Evolutionary conservation across 306 rosid species (phyloP).

Genomic region (Albizia julibrissin): DNA sequence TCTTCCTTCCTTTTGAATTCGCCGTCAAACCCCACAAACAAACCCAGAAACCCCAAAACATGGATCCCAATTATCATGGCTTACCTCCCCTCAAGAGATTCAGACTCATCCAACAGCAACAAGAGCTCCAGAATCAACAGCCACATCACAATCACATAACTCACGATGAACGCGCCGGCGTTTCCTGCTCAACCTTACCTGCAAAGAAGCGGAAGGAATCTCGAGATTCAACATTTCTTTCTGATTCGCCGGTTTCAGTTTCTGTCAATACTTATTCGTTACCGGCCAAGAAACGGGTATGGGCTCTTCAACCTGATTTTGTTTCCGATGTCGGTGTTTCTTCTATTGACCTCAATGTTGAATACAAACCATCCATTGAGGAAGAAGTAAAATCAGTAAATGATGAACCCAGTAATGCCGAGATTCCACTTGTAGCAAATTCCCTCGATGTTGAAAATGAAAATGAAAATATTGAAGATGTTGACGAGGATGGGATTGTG

Average conservation of each 20-base stretch:
- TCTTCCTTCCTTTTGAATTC: not conserved
- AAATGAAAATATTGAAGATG: slow-evolving; percentile 4
- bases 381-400: not conserved
- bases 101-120: slow-evolving; percentile 55
- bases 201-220: slow-evolving; percentile 76
- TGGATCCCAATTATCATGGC: slow-evolving; percentile 52
- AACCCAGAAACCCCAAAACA: slow-evolving; percentile 9
- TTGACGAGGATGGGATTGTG: slow-evolving; percentile 43
- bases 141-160: slow-evolving; percentile 16
- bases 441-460: not conserved
- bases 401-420: not conserved
- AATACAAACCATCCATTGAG: slow-evolving; percentile 41
- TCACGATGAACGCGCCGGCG: not conserved
- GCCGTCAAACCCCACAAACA: not conserved
- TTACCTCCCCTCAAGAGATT: slow-evolving; percentile 74
- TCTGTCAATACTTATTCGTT: slow-evolving; percentile 38
- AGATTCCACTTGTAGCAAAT: not conserved
- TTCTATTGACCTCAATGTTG: slow-evolving; percentile 61
- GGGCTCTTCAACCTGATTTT: slow-evolving; percentile 52
- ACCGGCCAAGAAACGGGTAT: slow-evolving; percentile 82
- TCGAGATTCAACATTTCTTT: slow-evolving; percentile 30
- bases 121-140: slow-evolving; percentile 23
- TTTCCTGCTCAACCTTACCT: slow-evolving; percentile 41
- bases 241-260: slow-evolving; percentile 3
- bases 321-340: slow-evolving; percentile 7